Percentiles rank a stretch among this genome's conserved stretches.
Evolutionary conservation across 192 early-diverging fungal genomes (phyloP).

Genomic region (Funneliformis geosporum): DNA sequence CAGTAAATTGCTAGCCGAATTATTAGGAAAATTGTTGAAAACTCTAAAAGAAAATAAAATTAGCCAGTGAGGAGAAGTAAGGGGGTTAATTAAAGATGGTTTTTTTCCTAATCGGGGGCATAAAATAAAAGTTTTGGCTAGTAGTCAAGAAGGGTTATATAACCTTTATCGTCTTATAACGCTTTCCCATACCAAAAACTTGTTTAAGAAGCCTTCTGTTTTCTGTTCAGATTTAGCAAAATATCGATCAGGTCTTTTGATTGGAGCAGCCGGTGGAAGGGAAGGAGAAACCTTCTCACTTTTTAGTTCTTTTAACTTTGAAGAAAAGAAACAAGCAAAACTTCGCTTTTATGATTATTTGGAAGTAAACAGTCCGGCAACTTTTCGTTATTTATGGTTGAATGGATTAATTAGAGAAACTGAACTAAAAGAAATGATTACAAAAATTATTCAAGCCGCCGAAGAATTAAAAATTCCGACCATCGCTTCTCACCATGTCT

Average conservation of each 20-base stretch:
- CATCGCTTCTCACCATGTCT: neutral
- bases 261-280: neutral
- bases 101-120: slow-evolving; percentile 11
- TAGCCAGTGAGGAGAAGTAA: slow-evolving; percentile 2
- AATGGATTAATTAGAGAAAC: neutral
- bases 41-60: neutral
- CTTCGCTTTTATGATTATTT: neutral
- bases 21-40: neutral
- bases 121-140: neutral
- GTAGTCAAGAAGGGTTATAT: neutral
- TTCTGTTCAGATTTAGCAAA: slow-evolving; percentile 6
- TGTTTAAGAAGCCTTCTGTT: neutral
- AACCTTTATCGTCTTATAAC: neutral
- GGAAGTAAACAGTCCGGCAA: neutral
- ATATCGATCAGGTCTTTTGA: neutral
- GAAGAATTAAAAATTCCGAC: neutral
- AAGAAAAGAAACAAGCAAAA: neutral
- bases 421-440: neutral
- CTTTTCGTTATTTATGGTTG: slow-evolving; percentile 11
- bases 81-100: neutral
- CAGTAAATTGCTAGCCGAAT: neutral
- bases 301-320: neutral
- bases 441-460: neutral
- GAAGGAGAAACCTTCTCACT: slow-evolving; percentile 4
- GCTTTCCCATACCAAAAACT: neutral